These are phyloP conservation scores for Trichoderma asperelloides DNA, from an alignment of 495 filamentous ascomycete genomes.

Conservation along the genomic window DNA sequence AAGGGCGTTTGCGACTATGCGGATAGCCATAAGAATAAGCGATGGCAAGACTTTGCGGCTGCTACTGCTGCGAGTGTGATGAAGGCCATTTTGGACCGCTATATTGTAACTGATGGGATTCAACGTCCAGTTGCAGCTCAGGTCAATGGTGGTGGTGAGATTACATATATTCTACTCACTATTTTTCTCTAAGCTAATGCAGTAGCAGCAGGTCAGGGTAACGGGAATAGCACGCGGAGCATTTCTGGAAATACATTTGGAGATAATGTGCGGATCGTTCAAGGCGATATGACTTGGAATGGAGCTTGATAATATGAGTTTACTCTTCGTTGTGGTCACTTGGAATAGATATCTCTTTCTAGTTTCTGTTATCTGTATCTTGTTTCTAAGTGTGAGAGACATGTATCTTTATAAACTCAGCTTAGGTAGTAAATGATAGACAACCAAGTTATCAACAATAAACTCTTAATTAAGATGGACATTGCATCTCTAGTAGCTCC, in stretches of 20 bases:
- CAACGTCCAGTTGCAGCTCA: neutral
- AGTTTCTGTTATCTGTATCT: too few species aligned
- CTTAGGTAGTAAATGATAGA: too few species aligned
- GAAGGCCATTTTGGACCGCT: constrained; percentile 16
- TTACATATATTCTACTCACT: neutral
- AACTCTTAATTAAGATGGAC: too few species aligned
- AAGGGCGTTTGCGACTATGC: constrained; percentile 37
- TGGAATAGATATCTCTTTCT: too few species aligned
- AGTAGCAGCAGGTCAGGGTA: neutral
- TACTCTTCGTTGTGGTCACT: neutral
- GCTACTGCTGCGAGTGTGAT: constrained; percentile 24
- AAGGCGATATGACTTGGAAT: constrained; percentile 5
- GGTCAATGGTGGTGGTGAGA: neutral
- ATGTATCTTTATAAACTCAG: too few species aligned
- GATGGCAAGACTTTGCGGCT: constrained; percentile 33
- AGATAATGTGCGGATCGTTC: neutral
- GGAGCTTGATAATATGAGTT: neutral
- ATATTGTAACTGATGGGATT: neutral
- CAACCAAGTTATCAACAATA: too few species aligned
- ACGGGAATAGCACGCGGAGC: neutral
- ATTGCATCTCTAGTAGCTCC: too few species aligned
- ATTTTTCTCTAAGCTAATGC: neutral
- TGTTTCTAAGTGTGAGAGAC: too few species aligned
- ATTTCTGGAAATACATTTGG: neutral
- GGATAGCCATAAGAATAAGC: constrained; percentile 35